Evolutionary conservation across 1,139 yeast species (phyloP), one percentile per base, ranked within the genome.

Genomic region (Meyerozyma elateridarum): DNA sequence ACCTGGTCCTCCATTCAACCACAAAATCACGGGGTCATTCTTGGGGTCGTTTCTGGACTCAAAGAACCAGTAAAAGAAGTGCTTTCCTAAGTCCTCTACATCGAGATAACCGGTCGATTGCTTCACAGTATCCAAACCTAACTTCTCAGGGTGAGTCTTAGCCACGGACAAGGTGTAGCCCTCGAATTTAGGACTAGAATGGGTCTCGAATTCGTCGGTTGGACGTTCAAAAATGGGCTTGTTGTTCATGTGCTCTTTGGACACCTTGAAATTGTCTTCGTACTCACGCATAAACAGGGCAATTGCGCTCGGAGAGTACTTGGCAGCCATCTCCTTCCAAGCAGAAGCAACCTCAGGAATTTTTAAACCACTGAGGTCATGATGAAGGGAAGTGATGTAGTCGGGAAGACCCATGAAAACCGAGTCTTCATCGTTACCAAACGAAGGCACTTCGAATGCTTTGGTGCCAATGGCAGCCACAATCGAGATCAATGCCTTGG

Each of bases 1-100:
- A 4, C 87, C 87, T 11, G 88, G 87, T 4, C 87, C 87, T 35
- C 87, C 87, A 45, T 80, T 80, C 47, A 80, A 61, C 87, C 87
- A 79, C 37, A 80, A 60, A 34, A 80, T 65, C 15, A 79, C 70
- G 17, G 83, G 84, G 54, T 79, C 82, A 31, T 54, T 63, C 38
- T 54, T 49, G 8, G 72, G 71, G 51, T 65, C 70, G 48, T 77
- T 77, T 58, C 87, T 68, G 32, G 81, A 73, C 52, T 79, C 85
- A 41, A 79, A 80, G 47, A 78, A 76, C 82, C 85, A 85, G 56
- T 79, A 85, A 58, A 85, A 85, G 51, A 82, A 79, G 58, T 85
- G 95, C 59, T 85, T 79, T 40, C 73, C 81, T 31, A 65, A 61
- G 18, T 61, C 56, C 13, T 56, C 59, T 29, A 75, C 72, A 48